These are phyloP conservation scores for Sporothrix sp. DNA, from an alignment of 2,329 filamentous ascomycete genomes.

Conservation along the genomic window DNA sequence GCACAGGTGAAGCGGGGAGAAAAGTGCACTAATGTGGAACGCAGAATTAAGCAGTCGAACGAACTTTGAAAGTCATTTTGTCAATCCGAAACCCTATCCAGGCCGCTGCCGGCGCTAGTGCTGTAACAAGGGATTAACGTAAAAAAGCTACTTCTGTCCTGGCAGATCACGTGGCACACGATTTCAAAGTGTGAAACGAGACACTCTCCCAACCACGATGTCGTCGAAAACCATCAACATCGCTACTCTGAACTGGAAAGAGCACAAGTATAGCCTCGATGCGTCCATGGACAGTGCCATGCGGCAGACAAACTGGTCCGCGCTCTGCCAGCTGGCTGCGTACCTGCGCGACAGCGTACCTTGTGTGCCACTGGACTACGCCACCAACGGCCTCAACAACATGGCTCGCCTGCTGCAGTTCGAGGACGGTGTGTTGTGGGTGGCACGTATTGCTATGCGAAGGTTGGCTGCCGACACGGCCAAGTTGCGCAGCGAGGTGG, in stretches of 20 bases:
- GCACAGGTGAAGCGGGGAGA: too few species aligned
- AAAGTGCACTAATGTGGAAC: too few species aligned
- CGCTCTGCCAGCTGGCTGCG: constrained; percentile 10
- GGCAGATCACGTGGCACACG: too few species aligned
- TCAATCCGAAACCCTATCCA: too few species aligned
- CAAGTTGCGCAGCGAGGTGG: constrained; percentile 9
- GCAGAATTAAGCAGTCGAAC: too few species aligned
- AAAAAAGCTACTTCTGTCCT: too few species aligned
- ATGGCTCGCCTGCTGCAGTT: constrained; percentile 9
- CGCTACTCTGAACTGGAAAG: constrained; percentile 8
- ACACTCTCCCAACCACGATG: too few species aligned
- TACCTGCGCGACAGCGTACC: not conserved
- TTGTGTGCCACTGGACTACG: constrained; percentile 1
- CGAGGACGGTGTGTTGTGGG: constrained; percentile 8
- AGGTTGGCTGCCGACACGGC: not conserved
- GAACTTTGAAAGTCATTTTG: too few species aligned
- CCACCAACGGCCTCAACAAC: constrained; percentile 11
- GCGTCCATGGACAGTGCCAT: constrained; percentile 3
- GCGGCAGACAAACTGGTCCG: constrained; percentile 6
- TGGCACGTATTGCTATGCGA: constrained; percentile 11
- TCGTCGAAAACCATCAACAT: not conserved
- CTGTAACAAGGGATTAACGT: too few species aligned
- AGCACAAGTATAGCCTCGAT: constrained; percentile 14
- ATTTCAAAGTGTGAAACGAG: too few species aligned
- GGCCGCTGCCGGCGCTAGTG: too few species aligned